Evolutionary conservation across 225 moss, liverwort and hornwort species (phyloP), one percentile per base, ranked within the genome.

Genomic region (Sphagnum tenellum): DNA sequence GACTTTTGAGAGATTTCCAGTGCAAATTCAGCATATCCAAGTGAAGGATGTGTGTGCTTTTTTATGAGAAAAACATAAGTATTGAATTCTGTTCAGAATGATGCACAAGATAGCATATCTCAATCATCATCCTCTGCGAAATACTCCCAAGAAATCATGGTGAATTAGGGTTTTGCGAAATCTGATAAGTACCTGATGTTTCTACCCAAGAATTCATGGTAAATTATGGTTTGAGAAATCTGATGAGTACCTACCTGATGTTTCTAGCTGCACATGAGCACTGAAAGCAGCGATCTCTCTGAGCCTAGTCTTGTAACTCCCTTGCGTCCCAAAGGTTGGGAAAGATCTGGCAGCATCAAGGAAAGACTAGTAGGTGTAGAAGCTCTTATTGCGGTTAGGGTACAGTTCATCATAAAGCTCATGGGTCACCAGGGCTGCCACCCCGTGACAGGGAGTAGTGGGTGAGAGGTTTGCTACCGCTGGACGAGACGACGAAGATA

Each of bases 271-370:
- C 12, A 89, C 77, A 14, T 94, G 94, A 53, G 90, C 94, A 65
- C 89, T 86, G 66, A 89, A 91, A 9, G 94, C 91, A 3, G 94
- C 94, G 52, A 94, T 79, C 66, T 94, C 94, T 64, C 89, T 78
- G 52, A 74, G 64, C 44, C 57, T 70, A 3, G 59, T 48, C 3
- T 48, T 52, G 5, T 44, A 0, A 13, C 44, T 4, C 0, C 75
- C 75, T n/a, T 75, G 66, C 46, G 81, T 83, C 10, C 87, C 71
- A 44, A 94, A 94, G 55, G 65, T 45, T 3, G 91, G 82, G 52
- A 79, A 94, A 1, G 67, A 61, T 5, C 80, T 73, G 3, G 75
- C 72, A 1, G 91, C 94, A 45, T 79, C 76, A 50, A 90, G 79
- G 57, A 94, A 65, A 4, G 94, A 82, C 12, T 89, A 76, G 64